Conservation (phyloP, 148 eudicot species). For the Silene uniflora region DNA sequence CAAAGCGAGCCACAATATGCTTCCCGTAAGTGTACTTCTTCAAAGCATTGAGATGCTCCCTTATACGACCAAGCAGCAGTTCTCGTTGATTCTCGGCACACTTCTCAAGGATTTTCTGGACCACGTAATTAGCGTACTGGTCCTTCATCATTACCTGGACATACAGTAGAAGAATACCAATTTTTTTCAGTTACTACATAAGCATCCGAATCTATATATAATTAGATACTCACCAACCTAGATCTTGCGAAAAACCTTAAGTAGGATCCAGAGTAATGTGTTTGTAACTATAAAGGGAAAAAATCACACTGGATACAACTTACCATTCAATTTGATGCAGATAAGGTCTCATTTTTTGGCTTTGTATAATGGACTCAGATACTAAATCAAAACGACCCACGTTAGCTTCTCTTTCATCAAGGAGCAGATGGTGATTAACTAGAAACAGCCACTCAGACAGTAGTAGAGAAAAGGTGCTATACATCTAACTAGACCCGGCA, state of each 20-base stretch:
- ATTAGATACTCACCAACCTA: neutral
- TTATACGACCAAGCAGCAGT: conserved; percentile 42
- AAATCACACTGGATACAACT: too few relatives aligned
- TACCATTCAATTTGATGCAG: too few relatives aligned
- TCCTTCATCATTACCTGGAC: conserved; percentile 71
- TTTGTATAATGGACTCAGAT: too few relatives aligned
- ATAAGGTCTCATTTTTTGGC: too few relatives aligned
- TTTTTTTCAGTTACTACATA: neutral
- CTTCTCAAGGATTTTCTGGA: conserved; percentile 60
- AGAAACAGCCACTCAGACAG: too few relatives aligned
- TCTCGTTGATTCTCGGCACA: conserved; percentile 52
- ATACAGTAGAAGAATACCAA: neutral
- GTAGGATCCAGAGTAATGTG: neutral
- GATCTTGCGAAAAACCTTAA: neutral
- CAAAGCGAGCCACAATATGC: conserved; percentile 66
- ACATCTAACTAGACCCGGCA: too few relatives aligned
- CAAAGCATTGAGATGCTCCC: conserved; percentile 55
- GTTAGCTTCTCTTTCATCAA: too few relatives aligned
- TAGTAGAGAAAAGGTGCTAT: too few relatives aligned
- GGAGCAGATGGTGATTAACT: too few relatives aligned
- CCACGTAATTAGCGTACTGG: conserved; percentile 72
- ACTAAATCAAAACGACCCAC: too few relatives aligned
- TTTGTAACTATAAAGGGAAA: neutral
- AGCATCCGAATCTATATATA: neutral
- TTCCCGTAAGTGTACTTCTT: conserved; percentile 75